phyloP scores from a whole-genome alignment of 352 stramenopile genomes.

The Globisporangium sylvaticum region DNA sequence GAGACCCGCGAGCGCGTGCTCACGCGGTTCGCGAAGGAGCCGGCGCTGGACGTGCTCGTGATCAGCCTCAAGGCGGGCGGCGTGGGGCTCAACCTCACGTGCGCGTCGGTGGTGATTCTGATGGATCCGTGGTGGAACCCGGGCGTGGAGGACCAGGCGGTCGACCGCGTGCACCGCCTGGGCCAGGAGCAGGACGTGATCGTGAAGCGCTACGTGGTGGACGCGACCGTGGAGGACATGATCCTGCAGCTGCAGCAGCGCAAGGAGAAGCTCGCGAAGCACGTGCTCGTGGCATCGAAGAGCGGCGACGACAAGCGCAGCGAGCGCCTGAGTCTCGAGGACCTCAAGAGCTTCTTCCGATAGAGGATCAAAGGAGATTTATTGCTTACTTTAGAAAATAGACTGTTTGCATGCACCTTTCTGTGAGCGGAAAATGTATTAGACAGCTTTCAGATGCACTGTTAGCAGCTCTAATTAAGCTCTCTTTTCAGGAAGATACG shows the following conservation, averaged over 20 bases:
- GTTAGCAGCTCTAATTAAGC: too few species aligned
- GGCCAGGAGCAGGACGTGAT: slow-evolving; percentile 81
- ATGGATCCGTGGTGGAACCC: slow-evolving; percentile 94
- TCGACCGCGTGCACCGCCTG: slow-evolving; percentile 90
- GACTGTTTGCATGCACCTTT: not conserved
- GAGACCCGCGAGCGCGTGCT: slow-evolving; percentile 71
- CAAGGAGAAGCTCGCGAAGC: slow-evolving; percentile 85
- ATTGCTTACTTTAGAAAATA: not conserved
- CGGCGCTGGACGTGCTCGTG: slow-evolving; percentile 64
- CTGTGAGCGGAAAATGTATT: too few species aligned
- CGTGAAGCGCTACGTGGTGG: slow-evolving; percentile 88
- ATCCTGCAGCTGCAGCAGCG: slow-evolving; percentile 88
- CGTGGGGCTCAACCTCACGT: slow-evolving; percentile 89
- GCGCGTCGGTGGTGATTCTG: slow-evolving; percentile 86
- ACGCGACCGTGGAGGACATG: slow-evolving; percentile 90
- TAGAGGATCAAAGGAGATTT: slow-evolving; percentile 6
- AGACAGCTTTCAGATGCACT: too few species aligned
- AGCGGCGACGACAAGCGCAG: slow-evolving; percentile 30
- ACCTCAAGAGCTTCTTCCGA: slow-evolving; percentile 71
- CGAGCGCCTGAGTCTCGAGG: slow-evolving; percentile 60
- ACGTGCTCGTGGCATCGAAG: slow-evolving; percentile 68
- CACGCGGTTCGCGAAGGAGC: slow-evolving; percentile 53
- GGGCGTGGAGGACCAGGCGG: slow-evolving; percentile 91
- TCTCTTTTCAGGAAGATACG: too few species aligned
- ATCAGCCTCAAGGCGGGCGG: slow-evolving; percentile 89